Base-by-base conservation (phyloP, 2,329 filamentous ascomycete genomes). In the Penicillium aurantiogriseum region DNA sequence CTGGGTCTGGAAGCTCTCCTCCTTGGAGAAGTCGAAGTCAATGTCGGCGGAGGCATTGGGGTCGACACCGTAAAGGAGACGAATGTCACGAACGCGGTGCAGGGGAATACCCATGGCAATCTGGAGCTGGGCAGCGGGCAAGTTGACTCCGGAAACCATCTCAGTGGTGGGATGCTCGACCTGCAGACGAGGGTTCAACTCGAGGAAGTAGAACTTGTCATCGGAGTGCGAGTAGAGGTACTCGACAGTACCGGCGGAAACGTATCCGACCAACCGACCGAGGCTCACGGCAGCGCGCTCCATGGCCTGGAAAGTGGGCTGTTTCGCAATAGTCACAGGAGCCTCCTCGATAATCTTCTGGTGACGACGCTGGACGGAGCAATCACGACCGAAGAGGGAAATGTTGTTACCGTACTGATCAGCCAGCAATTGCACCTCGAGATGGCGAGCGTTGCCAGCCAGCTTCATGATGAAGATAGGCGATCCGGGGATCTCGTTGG, bases 381-480 rank as follows among this genome's bases (percentile, higher is more conserved):
- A 99, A 81, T 99, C 94, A 86, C 94, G 88, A 72, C 94, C 94
- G 70, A 97, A 99, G 51, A 99, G 87, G 9, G 94, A 99, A 74
- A 99, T 97, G 81, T 97, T 97, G 85, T 99, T 97, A 73, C 95
- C 94, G 76, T 99, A 99, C 83, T 99, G 92, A 81, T 99, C 95
- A 64, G 94, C 95, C 53, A 99, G 83, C 64, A 99, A 82, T 80
- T 99, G 94, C 57, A 99, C 95, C 79, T 99, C 94, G 79, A 99
- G 82, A 84, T 99, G 94, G 67, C 94, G 85, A 40, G 94, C 94
- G 74, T 96, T 96, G 67, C 93, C 94, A 49, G 94, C 94, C 63
- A 99, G 83, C 86, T 99, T 97, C 94, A 99, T 99, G 80, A 99
- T 96, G 84, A 99, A 99, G 78, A 99, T 99, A 67, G 95, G 94